phyloP scores from a whole-genome alignment of 768 basidiomycete genomes.

The Amanita phalloides region DNA sequence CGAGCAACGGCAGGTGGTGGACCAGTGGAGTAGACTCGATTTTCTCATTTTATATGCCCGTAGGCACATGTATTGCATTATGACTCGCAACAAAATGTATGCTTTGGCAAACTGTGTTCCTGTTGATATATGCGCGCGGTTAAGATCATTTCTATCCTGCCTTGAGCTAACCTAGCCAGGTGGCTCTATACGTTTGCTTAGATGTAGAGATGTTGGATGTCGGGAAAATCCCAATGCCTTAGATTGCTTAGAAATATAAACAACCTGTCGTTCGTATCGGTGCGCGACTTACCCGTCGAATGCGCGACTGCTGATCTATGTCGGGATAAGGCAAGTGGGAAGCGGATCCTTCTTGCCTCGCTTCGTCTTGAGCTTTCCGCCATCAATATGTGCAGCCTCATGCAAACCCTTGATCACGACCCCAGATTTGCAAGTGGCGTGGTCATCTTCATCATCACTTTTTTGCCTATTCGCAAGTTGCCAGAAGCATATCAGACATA shows the following conservation, averaged over 20 bases:
- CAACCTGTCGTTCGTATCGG: slow-evolving; percentile 8
- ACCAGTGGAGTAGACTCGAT: slow-evolving; percentile 28
- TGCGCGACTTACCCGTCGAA: slow-evolving; percentile 52
- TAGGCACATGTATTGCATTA: slow-evolving; percentile 20
- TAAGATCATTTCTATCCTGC: no score
- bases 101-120: not conserved
- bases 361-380: slow-evolving; percentile 24
- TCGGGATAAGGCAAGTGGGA: slow-evolving; percentile 49
- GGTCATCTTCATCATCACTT: slow-evolving; percentile 14
- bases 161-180: no score
- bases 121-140: no score
- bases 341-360: slow-evolving; percentile 26
- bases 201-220: slow-evolving; percentile 11
- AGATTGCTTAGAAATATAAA: slow-evolving; percentile 41
- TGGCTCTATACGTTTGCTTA: slow-evolving; percentile 22
- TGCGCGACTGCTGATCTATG: slow-evolving; percentile 55
- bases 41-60: slow-evolving; percentile 11
- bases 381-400: slow-evolving; percentile 28
- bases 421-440: slow-evolving; percentile 24
- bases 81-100: slow-evolving; percentile 2
- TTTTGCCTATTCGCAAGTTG: slow-evolving; percentile 41
- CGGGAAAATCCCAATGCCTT: slow-evolving; percentile 81
- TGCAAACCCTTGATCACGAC: slow-evolving; percentile 49
- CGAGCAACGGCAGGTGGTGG: slow-evolving; percentile 31
- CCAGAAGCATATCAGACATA: slow-evolving; percentile 42